These are phyloP conservation scores for Phytopythium boreale DNA, from an alignment of 352 stramenopile genomes.

Conservation along the genomic window DNA sequence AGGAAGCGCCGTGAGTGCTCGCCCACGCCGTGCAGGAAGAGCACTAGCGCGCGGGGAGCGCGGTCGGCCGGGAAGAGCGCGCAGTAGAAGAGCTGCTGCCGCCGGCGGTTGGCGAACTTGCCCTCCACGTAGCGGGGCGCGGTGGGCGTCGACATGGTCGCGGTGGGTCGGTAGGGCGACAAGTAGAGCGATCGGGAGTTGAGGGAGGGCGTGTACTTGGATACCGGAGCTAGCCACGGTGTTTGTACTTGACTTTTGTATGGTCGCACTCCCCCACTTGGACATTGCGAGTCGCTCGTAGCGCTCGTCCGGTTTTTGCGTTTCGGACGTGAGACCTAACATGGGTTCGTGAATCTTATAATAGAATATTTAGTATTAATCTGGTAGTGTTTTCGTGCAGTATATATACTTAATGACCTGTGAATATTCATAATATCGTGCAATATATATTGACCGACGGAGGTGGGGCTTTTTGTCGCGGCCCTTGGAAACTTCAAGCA, in stretches of 20 bases:
- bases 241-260: background rate
- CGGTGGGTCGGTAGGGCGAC: background rate
- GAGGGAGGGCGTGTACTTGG: background rate
- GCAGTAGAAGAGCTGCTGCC: conserved; percentile 57
- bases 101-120: conserved; percentile 39
- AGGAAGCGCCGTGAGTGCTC: conserved; percentile 64
- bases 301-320: background rate
- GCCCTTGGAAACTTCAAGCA: background rate
- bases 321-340: background rate
- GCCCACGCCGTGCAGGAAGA: conserved; percentile 67
- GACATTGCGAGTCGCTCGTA: background rate
- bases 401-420: no score
- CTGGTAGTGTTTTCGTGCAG: background rate
- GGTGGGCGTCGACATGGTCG: background rate
- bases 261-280: background rate
- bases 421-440: background rate
- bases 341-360: background rate
- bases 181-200: background rate
- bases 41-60: conserved; percentile 40
- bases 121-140: conserved; percentile 19
- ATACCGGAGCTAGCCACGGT: background rate
- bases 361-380: background rate
- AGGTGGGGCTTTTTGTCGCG: background rate
- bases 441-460: background rate
- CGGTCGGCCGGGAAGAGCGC: conserved; percentile 37